Percentiles rank a stretch among this genome's conserved stretches.
Evolutionary conservation across 192 early-diverging fungal species (phyloP).

Genomic region (Backusella morwellensis): DNA sequence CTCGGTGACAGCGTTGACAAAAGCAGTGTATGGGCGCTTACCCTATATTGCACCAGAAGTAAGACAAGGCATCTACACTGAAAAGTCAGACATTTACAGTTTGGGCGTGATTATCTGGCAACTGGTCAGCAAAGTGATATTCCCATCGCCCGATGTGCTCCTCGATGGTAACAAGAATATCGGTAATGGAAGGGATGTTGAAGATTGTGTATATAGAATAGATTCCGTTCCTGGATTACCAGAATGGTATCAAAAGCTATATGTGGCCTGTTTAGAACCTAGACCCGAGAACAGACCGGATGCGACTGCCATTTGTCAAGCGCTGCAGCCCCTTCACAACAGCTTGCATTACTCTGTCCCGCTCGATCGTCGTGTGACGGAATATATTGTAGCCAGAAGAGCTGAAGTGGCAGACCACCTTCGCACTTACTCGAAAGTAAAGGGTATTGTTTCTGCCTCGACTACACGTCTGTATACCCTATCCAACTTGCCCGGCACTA

Average conservation of each 20-base stretch:
- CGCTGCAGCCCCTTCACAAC: constrained; percentile 24
- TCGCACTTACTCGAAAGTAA: constrained; percentile 30
- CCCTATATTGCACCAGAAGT: constrained; percentile 44
- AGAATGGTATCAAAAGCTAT: constrained; percentile 28
- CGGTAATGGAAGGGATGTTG: background rate
- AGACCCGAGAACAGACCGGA: constrained; percentile 28
- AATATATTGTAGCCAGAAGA: constrained; percentile 31
- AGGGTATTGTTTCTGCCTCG: constrained; percentile 27
- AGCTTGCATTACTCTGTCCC: constrained; percentile 22
- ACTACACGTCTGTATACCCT: constrained; percentile 31
- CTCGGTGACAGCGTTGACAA: constrained; percentile 24
- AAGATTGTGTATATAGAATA: constrained; percentile 26
- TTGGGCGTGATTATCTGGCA: constrained; percentile 54
- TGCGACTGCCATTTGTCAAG: constrained; percentile 23
- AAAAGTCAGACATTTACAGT: constrained; percentile 51
- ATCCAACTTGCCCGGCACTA: constrained; percentile 20
- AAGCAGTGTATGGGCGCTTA: constrained; percentile 35
- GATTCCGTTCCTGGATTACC: constrained; percentile 30
- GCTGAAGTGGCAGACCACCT: constrained; percentile 28
- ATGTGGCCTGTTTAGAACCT: constrained; percentile 31
- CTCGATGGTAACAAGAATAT: constrained; percentile 15
- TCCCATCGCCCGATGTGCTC: constrained; percentile 28
- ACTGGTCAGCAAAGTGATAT: constrained; percentile 35
- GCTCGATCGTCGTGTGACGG: constrained; percentile 10
- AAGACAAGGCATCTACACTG: constrained; percentile 11